Conservation (phyloP, 345 rosid genomes). For the Salix udensis region DNA sequence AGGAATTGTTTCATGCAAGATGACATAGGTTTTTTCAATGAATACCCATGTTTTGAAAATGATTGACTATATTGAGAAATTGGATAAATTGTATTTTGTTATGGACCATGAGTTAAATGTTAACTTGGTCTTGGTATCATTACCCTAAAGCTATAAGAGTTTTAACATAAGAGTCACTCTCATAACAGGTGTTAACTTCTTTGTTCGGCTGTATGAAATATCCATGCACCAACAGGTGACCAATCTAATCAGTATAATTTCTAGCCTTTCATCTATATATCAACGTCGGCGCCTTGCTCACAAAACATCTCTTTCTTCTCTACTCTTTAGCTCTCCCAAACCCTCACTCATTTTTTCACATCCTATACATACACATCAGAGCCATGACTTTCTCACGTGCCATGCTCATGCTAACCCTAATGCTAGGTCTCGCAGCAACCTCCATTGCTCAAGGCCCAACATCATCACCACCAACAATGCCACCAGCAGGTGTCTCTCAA, state of each 20-base stretch:
- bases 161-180: no score
- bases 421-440: slow-evolving; percentile 14
- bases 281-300: not conserved
- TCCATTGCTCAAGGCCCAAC: slow-evolving; percentile 35
- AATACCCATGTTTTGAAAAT: no score
- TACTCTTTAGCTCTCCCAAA: not conserved
- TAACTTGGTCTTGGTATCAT: no score
- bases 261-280: slow-evolving; percentile 19
- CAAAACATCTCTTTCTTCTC: not conserved
- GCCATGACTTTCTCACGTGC: slow-evolving; percentile 36
- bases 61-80: no score
- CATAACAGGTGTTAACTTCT: slow-evolving; percentile 12
- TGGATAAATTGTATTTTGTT: no score
- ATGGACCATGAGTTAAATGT: no score
- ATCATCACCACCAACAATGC: slow-evolving; percentile 15
- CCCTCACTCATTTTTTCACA: not conserved
- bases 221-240: not conserved
- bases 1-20: no score
- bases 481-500: slow-evolving; percentile 7
- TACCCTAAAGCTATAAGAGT: no score
- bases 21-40: no score
- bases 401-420: slow-evolving; percentile 27
- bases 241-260: not conserved
- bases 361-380: not conserved
- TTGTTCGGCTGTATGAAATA: slow-evolving; percentile 5